These are phyloP conservation scores for Cyberlindnera lachancei DNA, from an alignment of 805 yeast genomes.

Conservation along the genomic window DNA sequence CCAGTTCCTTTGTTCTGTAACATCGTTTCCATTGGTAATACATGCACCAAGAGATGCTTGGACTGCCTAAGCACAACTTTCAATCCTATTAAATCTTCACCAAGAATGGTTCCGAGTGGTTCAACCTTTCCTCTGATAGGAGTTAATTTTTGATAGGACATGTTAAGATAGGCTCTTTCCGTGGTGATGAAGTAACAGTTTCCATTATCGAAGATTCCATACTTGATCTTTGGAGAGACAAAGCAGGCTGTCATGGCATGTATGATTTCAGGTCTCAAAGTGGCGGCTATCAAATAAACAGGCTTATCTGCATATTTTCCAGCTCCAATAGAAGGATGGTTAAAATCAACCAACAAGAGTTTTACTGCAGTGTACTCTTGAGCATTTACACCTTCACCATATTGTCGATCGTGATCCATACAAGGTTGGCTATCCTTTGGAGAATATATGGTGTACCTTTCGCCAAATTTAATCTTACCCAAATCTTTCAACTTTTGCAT, in stretches of 20 bases:
- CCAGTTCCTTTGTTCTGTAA: slow-evolving; percentile 96
- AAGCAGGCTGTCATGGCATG: slow-evolving; percentile 98
- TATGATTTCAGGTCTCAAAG: slow-evolving; percentile 98
- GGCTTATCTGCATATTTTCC: slow-evolving; percentile 45
- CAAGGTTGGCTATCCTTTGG: slow-evolving; percentile 99
- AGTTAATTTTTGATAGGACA: slow-evolving; percentile 90
- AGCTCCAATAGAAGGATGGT: slow-evolving; percentile 37
- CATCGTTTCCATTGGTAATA: slow-evolving; percentile 96
- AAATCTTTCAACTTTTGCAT: slow-evolving; percentile 77
- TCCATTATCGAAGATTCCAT: slow-evolving; percentile 87
- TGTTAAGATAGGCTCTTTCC: slow-evolving; percentile 93
- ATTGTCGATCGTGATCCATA: slow-evolving; percentile 97
- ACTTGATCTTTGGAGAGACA: slow-evolving; percentile 88
- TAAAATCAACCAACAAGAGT: slow-evolving; percentile 58
- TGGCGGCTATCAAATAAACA: slow-evolving; percentile 86
- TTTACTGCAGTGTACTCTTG: slow-evolving; percentile 95
- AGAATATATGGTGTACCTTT: slow-evolving; percentile 94
- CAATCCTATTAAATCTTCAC: slow-evolving; percentile 76
- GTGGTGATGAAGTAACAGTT: slow-evolving; percentile 75
- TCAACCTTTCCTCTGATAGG: slow-evolving; percentile 77
- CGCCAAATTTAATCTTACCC: slow-evolving; percentile 95
- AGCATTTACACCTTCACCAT: slow-evolving; percentile 95
- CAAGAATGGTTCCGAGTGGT: slow-evolving; percentile 53
- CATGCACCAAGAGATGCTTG: slow-evolving; percentile 57
- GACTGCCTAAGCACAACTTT: slow-evolving; percentile 82